A percentile compares a stretch with the other conserved stretches of the same genome.
Conservation (phyloP, 2,329 filamentous ascomycete genomes). For the Xenosphaeropsis pyriputrescens region DNA sequence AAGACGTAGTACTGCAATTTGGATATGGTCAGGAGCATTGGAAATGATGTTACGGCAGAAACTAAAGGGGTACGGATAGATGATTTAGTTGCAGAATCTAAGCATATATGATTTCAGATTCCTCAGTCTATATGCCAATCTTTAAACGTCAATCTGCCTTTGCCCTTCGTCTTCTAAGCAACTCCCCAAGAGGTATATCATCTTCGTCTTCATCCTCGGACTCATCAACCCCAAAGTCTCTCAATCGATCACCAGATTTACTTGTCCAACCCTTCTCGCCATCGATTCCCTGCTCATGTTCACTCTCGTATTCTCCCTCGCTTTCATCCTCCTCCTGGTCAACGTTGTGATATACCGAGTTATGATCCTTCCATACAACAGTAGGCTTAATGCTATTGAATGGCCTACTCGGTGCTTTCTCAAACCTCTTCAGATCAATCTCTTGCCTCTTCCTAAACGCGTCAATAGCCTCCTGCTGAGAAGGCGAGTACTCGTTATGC, state of each 20-base stretch:
- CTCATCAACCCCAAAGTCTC: slow-evolving; percentile 70
- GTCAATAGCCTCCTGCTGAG: slow-evolving; percentile 21
- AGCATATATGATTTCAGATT: no score
- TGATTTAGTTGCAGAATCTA: no score
- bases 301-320: slow-evolving; percentile 16
- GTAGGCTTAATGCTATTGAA: background rate
- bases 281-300: slow-evolving; percentile 19
- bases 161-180: slow-evolving; percentile 40
- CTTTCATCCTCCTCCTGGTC: slow-evolving; percentile 9
- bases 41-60: no score
- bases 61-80: no score
- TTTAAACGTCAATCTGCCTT: background rate
- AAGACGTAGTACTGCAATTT: no score
- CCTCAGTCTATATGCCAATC: no score
- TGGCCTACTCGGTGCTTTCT: background rate
- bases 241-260: slow-evolving; percentile 56
- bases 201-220: slow-evolving; percentile 44
- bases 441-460: slow-evolving; percentile 34
- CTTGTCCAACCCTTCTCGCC: slow-evolving; percentile 56
- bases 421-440: slow-evolving; percentile 27
- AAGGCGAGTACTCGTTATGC: slow-evolving; percentile 3
- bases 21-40: no score
- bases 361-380: slow-evolving; percentile 1
- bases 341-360: slow-evolving; percentile 4
- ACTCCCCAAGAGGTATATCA: slow-evolving; percentile 55